These are phyloP conservation scores for Thelonectria discophora DNA, from an alignment of 2,329 filamentous ascomycete genomes.

Conservation along the genomic window DNA sequence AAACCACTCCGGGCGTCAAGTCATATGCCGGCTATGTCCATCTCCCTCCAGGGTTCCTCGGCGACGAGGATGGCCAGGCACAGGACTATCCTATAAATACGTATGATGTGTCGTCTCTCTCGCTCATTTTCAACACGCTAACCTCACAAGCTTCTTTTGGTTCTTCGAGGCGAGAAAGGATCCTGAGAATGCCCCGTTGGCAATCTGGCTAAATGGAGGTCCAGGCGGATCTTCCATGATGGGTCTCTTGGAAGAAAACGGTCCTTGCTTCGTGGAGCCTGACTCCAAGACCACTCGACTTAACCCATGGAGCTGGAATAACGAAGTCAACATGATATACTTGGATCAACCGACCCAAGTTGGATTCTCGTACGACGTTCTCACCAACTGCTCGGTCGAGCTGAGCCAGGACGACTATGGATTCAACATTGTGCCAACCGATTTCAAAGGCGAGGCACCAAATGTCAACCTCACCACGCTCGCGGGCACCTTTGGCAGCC, in stretches of 20 bases:
- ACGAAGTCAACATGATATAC: constrained; percentile 61
- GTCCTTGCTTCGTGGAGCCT: constrained; percentile 59
- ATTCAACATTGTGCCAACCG: constrained; percentile 52
- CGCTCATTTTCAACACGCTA: background rate
- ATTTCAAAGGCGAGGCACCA: constrained; percentile 50
- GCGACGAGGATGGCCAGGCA: constrained; percentile 9
- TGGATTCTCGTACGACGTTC: constrained; percentile 71
- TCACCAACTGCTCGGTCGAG: constrained; percentile 69
- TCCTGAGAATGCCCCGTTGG: constrained; percentile 47
- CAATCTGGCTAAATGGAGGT: constrained; percentile 68
- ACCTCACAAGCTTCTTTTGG: constrained; percentile 38
- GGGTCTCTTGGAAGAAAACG: constrained; percentile 48
- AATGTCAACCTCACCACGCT: constrained; percentile 50
- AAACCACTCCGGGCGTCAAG: constrained; percentile 43
- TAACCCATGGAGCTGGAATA: constrained; percentile 72
- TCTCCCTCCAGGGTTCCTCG: constrained; percentile 32
- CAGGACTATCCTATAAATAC: constrained; percentile 32
- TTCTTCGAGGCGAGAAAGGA: constrained; percentile 42
- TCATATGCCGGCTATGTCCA: constrained; percentile 65
- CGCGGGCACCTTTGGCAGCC: constrained; percentile 47
- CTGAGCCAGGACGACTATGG: constrained; percentile 58
- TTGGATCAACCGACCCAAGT: constrained; percentile 73
- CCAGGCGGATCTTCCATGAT: constrained; percentile 55
- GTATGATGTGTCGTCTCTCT: background rate
- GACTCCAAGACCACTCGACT: constrained; percentile 61